phyloP scores from a whole-genome alignment of 805 yeast species.

The Ogataea paraovalis region DNA sequence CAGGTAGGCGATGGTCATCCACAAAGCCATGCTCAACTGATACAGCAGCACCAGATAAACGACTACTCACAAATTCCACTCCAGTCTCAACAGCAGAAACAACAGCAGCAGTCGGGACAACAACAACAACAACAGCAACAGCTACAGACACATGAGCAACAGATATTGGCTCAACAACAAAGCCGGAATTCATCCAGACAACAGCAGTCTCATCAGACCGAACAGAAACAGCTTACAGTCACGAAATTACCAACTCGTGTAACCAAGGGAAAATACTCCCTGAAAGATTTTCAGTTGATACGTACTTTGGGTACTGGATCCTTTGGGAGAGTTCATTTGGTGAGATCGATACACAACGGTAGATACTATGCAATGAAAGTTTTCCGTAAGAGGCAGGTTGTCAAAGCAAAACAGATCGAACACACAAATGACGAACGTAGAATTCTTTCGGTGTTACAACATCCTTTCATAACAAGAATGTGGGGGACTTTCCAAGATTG shows the following conservation, averaged over 20 bases:
- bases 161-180: background rate
- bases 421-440: slow-evolving; percentile 62
- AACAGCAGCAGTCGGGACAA: background rate
- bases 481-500: slow-evolving; percentile 65
- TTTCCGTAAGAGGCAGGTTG: slow-evolving; percentile 53
- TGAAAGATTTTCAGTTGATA: slow-evolving; percentile 53
- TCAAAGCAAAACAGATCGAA: slow-evolving; percentile 60
- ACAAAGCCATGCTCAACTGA: background rate
- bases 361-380: slow-evolving; percentile 59
- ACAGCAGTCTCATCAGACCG: background rate
- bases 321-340: slow-evolving; percentile 58
- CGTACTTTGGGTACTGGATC: slow-evolving; percentile 60
- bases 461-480: slow-evolving; percentile 58
- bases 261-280: slow-evolving; percentile 53
- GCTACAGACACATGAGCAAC: background rate
- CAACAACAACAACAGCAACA: slow-evolving; percentile 4
- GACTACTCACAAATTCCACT: background rate
- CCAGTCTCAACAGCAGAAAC: slow-evolving; percentile 2
- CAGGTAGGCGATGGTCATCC: background rate
- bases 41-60: background rate
- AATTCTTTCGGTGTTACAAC: slow-evolving; percentile 55
- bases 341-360: slow-evolving; percentile 55
- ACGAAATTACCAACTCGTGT: slow-evolving; percentile 23
- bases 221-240: background rate
- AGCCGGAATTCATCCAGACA: background rate